A percentile compares a stretch with the other conserved stretches of the same genome.
phyloP scores from a whole-genome alignment of 2,329 filamentous ascomycete species.

The Colletotrichum shisoi region DNA sequence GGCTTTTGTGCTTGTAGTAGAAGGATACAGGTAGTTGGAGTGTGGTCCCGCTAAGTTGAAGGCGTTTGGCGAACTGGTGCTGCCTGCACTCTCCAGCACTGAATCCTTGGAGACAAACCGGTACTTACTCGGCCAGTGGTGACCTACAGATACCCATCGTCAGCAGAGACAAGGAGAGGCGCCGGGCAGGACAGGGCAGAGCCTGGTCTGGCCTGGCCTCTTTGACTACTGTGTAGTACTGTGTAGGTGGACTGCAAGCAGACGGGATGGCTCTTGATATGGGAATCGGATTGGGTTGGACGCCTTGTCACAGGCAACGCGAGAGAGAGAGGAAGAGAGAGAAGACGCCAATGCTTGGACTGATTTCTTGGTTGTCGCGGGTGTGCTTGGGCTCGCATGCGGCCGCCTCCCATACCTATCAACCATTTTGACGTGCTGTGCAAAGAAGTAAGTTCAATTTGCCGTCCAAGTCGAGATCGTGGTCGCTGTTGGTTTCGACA shows the following conservation, averaged over 20 bases:
- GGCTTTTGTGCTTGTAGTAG: not conserved
- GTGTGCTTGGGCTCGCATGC: not conserved
- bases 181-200: not conserved
- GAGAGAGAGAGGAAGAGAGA: not conserved
- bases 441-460: too few species aligned
- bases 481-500: not conserved
- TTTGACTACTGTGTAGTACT: too few species aligned
- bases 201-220: not conserved
- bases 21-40: too few species aligned
- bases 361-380: not conserved
- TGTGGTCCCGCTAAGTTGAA: not conserved
- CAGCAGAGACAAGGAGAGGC: not conserved
- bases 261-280: constrained; percentile 8
- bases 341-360: not conserved
- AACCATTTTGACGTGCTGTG: too few species aligned
- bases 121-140: not conserved
- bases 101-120: not conserved
- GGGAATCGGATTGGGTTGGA: not conserved
- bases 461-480: not conserved
- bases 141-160: not conserved
- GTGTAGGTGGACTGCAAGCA: not conserved
- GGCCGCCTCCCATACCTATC: not conserved
- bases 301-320: not conserved
- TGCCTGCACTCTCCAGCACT: not conserved
- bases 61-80: not conserved